Evolutionary conservation across 2,329 filamentous ascomycete species (phyloP), one percentile per base, ranked within the genome.

Genomic region (Nigrospora sphaerica): DNA sequence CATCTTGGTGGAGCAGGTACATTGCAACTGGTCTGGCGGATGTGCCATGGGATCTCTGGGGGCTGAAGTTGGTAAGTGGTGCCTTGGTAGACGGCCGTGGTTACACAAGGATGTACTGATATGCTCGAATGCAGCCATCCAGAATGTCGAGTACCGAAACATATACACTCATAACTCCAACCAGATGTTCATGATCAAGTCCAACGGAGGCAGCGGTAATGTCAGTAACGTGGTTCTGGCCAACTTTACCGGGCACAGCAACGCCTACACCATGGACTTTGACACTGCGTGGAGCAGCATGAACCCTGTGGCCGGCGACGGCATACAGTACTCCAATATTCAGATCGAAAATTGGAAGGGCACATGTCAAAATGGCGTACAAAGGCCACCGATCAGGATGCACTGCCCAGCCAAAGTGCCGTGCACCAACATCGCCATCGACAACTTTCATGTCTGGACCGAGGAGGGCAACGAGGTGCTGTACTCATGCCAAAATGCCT

Each of bases 151-250:
- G 28, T 81, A 81, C 64, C 64, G 66, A 53, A 78, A 81, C 56
- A 57, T 81, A 50, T 81, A 81, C 64, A 80, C 77, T 31, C 72
- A 69, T 62, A 65, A 69, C n/a, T 74, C 72, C 11, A 82, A 82
- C 66, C 75, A 82, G 56, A 81, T 81, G 77, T 72, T 74, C 61
- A 78, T 80, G 75, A 73, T 82, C 66, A 83, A 82, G 61, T 74
- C 71, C 45, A 76, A 80, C 54, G 79, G 79, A 37, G 79, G 79
- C 34, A 68, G 59, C 47, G 79, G 78, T 18, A 69, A 63, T 3
- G 70, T 81, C 5, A 67, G 67, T 37, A 71, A 80, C 52, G 63
- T 69, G 13, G 54, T 69, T 2, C 68, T 81, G 36, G 71, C 77
- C 54, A 80, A 80, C 63, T 83, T 81, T 60, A 75, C 78, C 55